Base-by-base conservation (phyloP, 176 grass and related monocot genomes). In the Hyparrhenia diplandra region DNA sequence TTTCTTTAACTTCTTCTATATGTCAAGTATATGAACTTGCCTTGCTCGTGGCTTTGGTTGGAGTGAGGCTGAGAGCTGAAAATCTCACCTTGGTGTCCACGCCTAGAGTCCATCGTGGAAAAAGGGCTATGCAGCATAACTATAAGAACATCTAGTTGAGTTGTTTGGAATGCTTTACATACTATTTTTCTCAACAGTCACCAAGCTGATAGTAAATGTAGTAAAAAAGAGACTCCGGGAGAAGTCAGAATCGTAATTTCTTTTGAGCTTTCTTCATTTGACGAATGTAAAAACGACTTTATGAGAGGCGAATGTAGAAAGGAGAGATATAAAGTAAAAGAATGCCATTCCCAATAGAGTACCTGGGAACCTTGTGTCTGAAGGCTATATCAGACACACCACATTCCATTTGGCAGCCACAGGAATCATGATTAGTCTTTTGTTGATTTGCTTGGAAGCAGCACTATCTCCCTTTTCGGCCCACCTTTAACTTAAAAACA, bases 371-470 rank as follows among this genome's bases (percentile, higher is more conserved):
- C 45, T 77, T 92, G 84, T 76, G 79, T 45, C 64, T 62, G 75
- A 86, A 89, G 83, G 64, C 45, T 80, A 32, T 31, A 40, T 55
- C 49, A 31, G 32, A 68, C 39, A 31, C 40, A 68, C 39, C 20
- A 37, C 60, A 52, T 37, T 14, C 55, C 78, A 49, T 82, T 88
- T 20, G 41, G 25, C 24, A 85, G 32, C 61, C 78, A 75, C 18
- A 23, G 57, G 54, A n/a, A 71, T 75, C 67, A 83, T 90, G 69
- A 82, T 85, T 84, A 73, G 30, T 67, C 37, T 43, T 58, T 37
- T 25, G 62, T 91, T 81, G 75, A 64, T 81, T 91, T 87, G 64
- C 87, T 86, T 86, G 51, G 83, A 92, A 92, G 79, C 69, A 83
- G 82, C 64, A 30, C 47, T 36, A 62, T 52, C 75, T 74, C 61